These are phyloP conservation scores for Paecilomyces niveus DNA, from an alignment of 2,329 filamentous ascomycete genomes.

Conservation along the genomic window DNA sequence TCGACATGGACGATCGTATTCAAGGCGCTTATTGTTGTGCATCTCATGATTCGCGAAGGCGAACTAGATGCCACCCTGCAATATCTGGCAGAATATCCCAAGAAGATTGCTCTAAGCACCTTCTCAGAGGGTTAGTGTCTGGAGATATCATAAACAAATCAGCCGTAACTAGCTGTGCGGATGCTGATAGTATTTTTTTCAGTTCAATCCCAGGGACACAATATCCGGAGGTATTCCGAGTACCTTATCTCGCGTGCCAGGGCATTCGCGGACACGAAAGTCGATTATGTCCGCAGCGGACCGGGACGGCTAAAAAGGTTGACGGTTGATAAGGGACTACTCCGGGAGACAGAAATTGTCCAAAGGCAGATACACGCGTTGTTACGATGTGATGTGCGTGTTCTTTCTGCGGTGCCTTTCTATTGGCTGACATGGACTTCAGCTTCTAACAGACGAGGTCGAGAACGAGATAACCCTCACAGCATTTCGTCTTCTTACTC, in stretches of 20 bases:
- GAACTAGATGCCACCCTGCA: conserved; percentile 79
- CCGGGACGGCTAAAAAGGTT: conserved; percentile 78
- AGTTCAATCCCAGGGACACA: conserved; percentile 92
- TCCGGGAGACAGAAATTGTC: conserved; percentile 85
- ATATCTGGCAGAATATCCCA: conserved; percentile 75
- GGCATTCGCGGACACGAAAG: conserved; percentile 75
- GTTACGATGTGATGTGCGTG: conserved; percentile 76
- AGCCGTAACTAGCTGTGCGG: background rate
- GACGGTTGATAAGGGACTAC: conserved; percentile 80
- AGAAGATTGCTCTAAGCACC: conserved; percentile 76
- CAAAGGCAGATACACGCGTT: conserved; percentile 81
- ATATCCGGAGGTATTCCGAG: conserved; percentile 84
- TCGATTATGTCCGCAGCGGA: conserved; percentile 80
- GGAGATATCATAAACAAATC: background rate
- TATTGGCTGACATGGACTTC: conserved; percentile 11
- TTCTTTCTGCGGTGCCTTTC: background rate
- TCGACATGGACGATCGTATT: conserved; percentile 99
- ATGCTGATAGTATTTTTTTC: conserved; percentile 28
- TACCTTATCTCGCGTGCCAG: conserved; percentile 78
- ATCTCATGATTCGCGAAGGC: conserved; percentile 96
- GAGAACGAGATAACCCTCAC: conserved; percentile 97
- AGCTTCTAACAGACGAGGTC: conserved; percentile 80
- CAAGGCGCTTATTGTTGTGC: conserved; percentile 91
- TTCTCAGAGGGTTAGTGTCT: conserved; percentile 75
- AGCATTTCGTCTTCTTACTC: conserved; percentile 82